Base-by-base conservation (phyloP, 2,329 filamentous ascomycete species). In the Fusarium penzigii region DNA sequence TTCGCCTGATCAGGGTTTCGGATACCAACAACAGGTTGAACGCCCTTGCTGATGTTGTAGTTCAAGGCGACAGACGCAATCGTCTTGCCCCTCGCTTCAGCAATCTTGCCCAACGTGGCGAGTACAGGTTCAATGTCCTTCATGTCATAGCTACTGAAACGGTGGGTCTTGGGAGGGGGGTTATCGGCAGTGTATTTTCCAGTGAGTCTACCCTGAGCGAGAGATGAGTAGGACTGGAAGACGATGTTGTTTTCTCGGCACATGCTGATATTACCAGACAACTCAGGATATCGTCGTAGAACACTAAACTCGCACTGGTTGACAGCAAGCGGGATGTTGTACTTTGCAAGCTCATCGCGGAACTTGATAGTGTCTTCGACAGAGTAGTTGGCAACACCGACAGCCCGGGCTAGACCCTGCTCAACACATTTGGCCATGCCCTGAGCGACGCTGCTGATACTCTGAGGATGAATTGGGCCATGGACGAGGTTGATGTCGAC, bases 291-390 rank as follows among this genome's bases (percentile, higher is more conserved):
- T 0, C 53, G 51, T 1, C 53, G 51, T 2, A 56, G 13, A 7
- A 56, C 36, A 10, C 20, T 56, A 12, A 55, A 56, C 13, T 55
- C 53, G 47, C 51, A 56, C 32, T 56, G 53, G 2, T 56, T 56
- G 0, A 52, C 51, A 0, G 53, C 53, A 3, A 56, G 44, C 1
- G 53, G 53, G 0, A 56, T 45, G 8, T 55, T 56, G 29, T 55
- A 56, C 29, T 56, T 56, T 3, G 53, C 53, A 0, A 56, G 47
- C 25, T 56, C 53, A 3, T 51, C 52, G 5, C 42, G 44, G 13
- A 56, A 51, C 11, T 34, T 42, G 1, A 51, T 41, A 0, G 51
- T 39, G 5, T 56, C 44, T 5, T 56, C 39, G 0, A 51, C 36
- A 2, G 36, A 12, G 9, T 48, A 55, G n/a, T 56, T 56, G 25